Evolutionary conservation across 192 early-diverging fungal genomes (phyloP), one percentile per base, ranked within the genome.

Genomic region (Cetraspora pellucida): DNA sequence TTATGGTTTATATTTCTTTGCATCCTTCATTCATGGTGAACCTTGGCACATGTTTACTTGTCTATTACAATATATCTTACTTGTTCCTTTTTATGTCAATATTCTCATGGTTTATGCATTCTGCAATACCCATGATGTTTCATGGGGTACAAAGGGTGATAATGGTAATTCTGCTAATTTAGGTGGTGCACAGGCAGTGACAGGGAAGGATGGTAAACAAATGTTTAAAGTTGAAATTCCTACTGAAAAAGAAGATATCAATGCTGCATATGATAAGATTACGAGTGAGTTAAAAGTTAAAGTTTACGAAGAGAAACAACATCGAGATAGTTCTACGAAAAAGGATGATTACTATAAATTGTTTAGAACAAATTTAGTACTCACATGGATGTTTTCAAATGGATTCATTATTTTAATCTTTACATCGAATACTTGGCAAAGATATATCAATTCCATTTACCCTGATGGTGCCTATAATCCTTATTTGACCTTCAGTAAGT

Each of bases 71-170:
- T 97, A 97, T 86, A 84, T 94, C 80, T 81, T 95, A 77, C 88
- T 95, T 72, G 81, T 95, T 80, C 96, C 96, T 27, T 90, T 91
- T 52, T 97, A 93, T 66, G 86, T 93, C 78, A 97, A 96, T 85
- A 96, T 97, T 80, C 83, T 97, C 52, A 94, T 91, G 90, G 92
- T 97, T 27, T 97, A 96, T 61, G 93, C 95, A 3, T 96, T 96
- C 86, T 94, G 93, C 78, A 97, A 97, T 89, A 91, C 94, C 0
- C 95, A 96, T 86, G 96, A 96, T 79, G 94, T 97, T 70, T 93
- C 93, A 1, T 97, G 95, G 96, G 96, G 95, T 67, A 96, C 95
- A 30, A 96, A 96, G 85, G 93, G 95, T 77, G 93, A 94, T 84
- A 94, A 94, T 74, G 83, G 76, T 60, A 71, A 78, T n/a, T 71